A percentile compares a stretch with the other conserved stretches of the same genome.
Conservation (phyloP, 192 early-diverging fungal genomes). For the Rhizoclosmatium sp. region DNA sequence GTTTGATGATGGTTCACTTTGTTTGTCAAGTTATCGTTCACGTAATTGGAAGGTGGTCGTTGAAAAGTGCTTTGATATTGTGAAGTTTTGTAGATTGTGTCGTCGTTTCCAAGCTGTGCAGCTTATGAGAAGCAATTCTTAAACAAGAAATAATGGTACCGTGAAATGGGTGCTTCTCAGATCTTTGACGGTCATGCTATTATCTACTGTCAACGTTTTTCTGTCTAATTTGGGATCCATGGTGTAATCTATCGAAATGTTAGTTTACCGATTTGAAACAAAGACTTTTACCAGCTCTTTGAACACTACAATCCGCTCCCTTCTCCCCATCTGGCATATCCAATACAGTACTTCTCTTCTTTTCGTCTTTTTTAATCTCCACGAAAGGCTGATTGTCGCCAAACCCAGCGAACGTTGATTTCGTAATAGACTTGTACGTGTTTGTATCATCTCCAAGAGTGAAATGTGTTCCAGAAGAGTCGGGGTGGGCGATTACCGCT, state of each 20-base stretch:
- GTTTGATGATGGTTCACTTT: constrained; percentile 17
- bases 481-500: constrained; percentile 21
- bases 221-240: constrained; percentile 12
- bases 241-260: constrained; percentile 4
- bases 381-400: constrained; percentile 1
- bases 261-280: background rate
- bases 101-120: constrained; percentile 26
- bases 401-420: constrained; percentile 13
- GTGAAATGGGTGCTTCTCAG: constrained; percentile 35
- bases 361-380: constrained; percentile 16
- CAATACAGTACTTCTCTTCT: constrained; percentile 31
- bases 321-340: constrained; percentile 35
- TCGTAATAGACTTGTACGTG: constrained; percentile 10
- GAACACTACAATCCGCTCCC: background rate
- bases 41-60: background rate
- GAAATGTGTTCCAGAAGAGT: constrained; percentile 24
- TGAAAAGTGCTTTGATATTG: constrained; percentile 28
- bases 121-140: background rate
- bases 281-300: constrained; percentile 15
- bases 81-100: constrained; percentile 12
- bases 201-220: constrained; percentile 27
- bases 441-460: constrained; percentile 25
- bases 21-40: background rate
- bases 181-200: constrained; percentile 34
- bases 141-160: background rate